Evolutionary conservation across 148 eudicot species (phyloP), one percentile per base, ranked within the genome.

Genomic region (Rhododendron kiyosumense): DNA sequence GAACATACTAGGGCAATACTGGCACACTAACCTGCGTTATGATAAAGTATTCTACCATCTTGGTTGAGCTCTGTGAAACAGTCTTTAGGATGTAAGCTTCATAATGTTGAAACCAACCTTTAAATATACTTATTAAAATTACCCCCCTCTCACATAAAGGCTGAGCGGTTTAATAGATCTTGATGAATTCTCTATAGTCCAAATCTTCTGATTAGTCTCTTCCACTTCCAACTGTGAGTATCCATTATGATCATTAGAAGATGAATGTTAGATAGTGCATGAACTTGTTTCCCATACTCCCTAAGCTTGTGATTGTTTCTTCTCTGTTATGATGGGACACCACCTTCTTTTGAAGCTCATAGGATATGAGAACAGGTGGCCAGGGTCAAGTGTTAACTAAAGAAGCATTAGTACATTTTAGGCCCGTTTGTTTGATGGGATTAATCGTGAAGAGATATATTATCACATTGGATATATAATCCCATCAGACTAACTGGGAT

Each of bases 351-450:
- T 63, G 71, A 63, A n/a, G 71, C 28, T 63, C 24, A 63, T 22
- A 7, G 71, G 2, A 22, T 77, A 83, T 83, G 81, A 41, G 30
- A 73, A 65, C 43, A 80, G 67, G 61, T 74, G 38, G 52, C 49
- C 12, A 22, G 80, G 85, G 73, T 24, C 71, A 8, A 26, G 28
- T n/a, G 34, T 78, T 83, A 83, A 84, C 87, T 73, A 65, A 75
- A 48, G 85, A 8, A 76, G 78, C 81, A 1, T 61, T 61, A 61
- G 10, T 65, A 65, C 32, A n/a, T 65, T 65, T 57, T 57, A 18
- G 63, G 65, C 24, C 65, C 22, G 0, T 51, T 18, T 5, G 7
- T 20, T 57, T 57, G 24, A 57, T 18, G 24, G 65, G 65, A 57
- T n/a, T 57, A 5, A 57, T 57, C 6, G 2, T 57, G 59, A 54